Evolutionary conservation across 108 stramenopile genomes (phyloP), one percentile per base, ranked within the genome.

Genomic region (Hondaea fermentalgiana): DNA sequence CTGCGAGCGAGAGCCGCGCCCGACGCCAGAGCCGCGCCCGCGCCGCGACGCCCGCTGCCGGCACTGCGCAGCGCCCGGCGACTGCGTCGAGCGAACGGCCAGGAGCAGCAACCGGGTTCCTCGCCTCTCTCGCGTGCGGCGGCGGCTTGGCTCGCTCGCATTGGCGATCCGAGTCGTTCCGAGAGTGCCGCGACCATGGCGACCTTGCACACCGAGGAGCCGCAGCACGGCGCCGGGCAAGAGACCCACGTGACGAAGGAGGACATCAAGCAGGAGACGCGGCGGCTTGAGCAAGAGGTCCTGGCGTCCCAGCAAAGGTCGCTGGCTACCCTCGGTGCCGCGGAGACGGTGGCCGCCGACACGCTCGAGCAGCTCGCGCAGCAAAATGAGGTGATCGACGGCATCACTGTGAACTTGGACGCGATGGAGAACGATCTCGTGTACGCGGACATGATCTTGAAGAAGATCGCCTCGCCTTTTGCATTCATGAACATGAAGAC

Each of bases 391-490:
- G 16, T 53, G 19, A 47, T 83, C 28, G 76, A 83, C 49, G 76
- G 76, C 25, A 23, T 83, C 49, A 28, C 51, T 12, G 76, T 53
- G 17, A 53, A 83, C 51, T 12, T 83, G 76, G 76, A 83, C 51
- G 76, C 45, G 1, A 83, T 83, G 76, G 49, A 53, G 51, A 47
- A 53, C 4, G 51, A 53, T 17, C n/a, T 83, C 45, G 19, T 53
- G n/a, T 47, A 83, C n/a, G 76, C 76, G n/a, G 76, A 83, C 76
- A 83, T 53, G n/a, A 25, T 83, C n/a, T 45, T 83, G 49, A 43
- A 53, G 28, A 83, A 83, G 51, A 83, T 83, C 28, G 76, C 76
- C 6, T 83, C 76, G 45, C 76, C 76, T 12, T 53, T 83, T 23
- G 76, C 76, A 17, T 83, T 83, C 51, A 6, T 83, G 17, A 14